These are phyloP conservation scores for Nicotiana paniculata DNA, from an alignment of 257 asterid species.

Conservation along the genomic window DNA sequence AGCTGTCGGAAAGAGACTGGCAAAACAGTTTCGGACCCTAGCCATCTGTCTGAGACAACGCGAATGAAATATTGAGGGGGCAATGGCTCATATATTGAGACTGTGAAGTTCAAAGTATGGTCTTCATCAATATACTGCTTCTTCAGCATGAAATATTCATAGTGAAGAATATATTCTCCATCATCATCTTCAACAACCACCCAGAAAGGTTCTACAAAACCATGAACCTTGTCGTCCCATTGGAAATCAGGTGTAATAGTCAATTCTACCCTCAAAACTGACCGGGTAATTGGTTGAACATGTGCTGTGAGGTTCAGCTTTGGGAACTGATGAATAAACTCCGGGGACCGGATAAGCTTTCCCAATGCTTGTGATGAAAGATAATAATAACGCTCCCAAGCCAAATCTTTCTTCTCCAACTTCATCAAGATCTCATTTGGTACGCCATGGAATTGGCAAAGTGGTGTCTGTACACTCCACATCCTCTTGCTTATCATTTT, in stretches of 20 bases:
- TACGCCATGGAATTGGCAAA: slow-evolving; percentile 36
- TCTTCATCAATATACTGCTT: slow-evolving; percentile 38
- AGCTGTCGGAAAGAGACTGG: slow-evolving; percentile 40
- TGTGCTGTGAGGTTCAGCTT: slow-evolving; percentile 36
- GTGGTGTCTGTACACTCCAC: slow-evolving; percentile 48
- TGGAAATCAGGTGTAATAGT: slow-evolving; percentile 38
- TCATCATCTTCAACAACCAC: slow-evolving; percentile 38
- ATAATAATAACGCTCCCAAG: slow-evolving; percentile 40
- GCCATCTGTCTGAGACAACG: slow-evolving; percentile 35
- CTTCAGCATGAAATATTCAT: slow-evolving; percentile 36
- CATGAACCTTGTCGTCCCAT: slow-evolving; percentile 41
- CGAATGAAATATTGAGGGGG: slow-evolving; percentile 39
- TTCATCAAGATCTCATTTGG: slow-evolving; percentile 30
- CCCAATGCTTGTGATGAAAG: slow-evolving; percentile 34
- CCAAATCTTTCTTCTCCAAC: slow-evolving; percentile 36
- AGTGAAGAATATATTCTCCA: slow-evolving; percentile 34
- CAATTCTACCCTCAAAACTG: slow-evolving; percentile 35
- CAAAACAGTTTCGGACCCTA: slow-evolving; percentile 30
- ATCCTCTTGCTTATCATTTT: slow-evolving; percentile 37
- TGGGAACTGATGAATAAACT: slow-evolving; percentile 35
- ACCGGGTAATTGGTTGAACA: slow-evolving; percentile 38
- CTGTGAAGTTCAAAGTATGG: slow-evolving; percentile 33
- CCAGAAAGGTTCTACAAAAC: slow-evolving; percentile 44
- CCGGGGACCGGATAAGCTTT: slow-evolving; percentile 29
- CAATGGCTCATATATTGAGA: slow-evolving; percentile 33